A percentile compares a stretch with the other conserved stretches of the same genome.
These are phyloP conservation scores for Exophiala dermatitidis DNA, from an alignment of 2,329 filamentous ascomycete genomes.

Conservation along the genomic window DNA sequence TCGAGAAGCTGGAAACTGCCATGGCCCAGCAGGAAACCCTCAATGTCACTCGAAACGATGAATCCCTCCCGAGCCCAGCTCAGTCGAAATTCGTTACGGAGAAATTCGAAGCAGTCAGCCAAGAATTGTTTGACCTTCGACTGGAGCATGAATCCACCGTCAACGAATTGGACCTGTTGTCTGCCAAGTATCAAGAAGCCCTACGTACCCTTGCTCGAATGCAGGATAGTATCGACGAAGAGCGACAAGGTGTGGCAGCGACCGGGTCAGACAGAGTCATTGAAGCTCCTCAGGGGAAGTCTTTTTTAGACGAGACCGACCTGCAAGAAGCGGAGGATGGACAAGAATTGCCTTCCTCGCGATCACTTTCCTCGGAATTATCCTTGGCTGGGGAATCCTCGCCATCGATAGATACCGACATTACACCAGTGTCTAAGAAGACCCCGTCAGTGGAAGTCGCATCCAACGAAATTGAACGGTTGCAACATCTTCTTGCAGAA, in stretches of 20 bases:
- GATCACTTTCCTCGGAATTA: slow-evolving; percentile 87
- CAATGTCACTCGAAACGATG: slow-evolving; percentile 41
- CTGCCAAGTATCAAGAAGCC: slow-evolving; percentile 85
- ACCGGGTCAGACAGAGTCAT: slow-evolving; percentile 42
- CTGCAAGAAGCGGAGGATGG: slow-evolving; percentile 59
- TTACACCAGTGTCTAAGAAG: slow-evolving; percentile 23
- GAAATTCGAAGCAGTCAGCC: slow-evolving; percentile 83
- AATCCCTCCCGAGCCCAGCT: slow-evolving; percentile 58
- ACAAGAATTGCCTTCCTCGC: slow-evolving; percentile 67
- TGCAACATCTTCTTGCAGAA: slow-evolving; percentile 64
- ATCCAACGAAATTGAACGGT: slow-evolving; percentile 59
- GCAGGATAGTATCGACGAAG: slow-evolving; percentile 77
- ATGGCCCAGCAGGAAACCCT: slow-evolving; percentile 23
- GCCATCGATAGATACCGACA: slow-evolving; percentile 48
- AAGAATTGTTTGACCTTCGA: slow-evolving; percentile 83
- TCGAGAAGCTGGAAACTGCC: slow-evolving; percentile 34
- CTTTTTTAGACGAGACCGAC: slow-evolving; percentile 75
- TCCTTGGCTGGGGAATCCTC: slow-evolving; percentile 77
- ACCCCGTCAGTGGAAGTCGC: slow-evolving; percentile 17
- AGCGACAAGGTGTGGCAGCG: slow-evolving; percentile 47
- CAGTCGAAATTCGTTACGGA: slow-evolving; percentile 83
- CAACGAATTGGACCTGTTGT: slow-evolving; percentile 71
- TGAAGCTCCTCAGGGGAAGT: slow-evolving; percentile 52
- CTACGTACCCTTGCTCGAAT: slow-evolving; percentile 74
- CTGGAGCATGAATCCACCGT: slow-evolving; percentile 83